These are phyloP conservation scores for Aspergillus nanangensis DNA, from an alignment of 495 filamentous ascomycete species.

Conservation along the genomic window DNA sequence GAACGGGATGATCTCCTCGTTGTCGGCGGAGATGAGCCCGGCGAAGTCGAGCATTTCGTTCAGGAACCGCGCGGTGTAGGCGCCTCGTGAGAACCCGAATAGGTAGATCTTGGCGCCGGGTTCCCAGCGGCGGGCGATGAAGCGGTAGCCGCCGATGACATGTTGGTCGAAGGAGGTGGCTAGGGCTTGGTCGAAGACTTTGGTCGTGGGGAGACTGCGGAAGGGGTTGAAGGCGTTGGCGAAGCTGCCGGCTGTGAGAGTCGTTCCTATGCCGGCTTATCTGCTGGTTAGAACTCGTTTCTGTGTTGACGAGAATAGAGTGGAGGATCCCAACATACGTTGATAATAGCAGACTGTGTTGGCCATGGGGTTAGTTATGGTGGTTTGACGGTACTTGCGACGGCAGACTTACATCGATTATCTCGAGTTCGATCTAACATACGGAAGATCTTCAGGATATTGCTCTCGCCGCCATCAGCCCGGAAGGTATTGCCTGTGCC, in stretches of 20 bases:
- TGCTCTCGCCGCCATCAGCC: constrained; percentile 22
- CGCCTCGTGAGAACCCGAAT: constrained; percentile 47
- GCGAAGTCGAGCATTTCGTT: constrained; percentile 41
- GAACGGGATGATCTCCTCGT: constrained; percentile 41
- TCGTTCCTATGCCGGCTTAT: constrained; percentile 19
- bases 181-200: constrained; percentile 28
- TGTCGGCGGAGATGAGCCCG: constrained; percentile 41
- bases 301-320: no score
- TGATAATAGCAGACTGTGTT: constrained; percentile 17
- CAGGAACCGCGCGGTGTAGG: constrained; percentile 46
- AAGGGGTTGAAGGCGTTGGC: constrained; percentile 8
- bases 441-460: constrained; percentile 30
- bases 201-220: constrained; percentile 2
- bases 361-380: background rate
- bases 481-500: constrained; percentile 31
- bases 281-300: background rate
- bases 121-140: constrained; percentile 40
- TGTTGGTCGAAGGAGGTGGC: constrained; percentile 41
- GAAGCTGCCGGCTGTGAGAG: constrained; percentile 7
- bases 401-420: constrained; percentile 8
- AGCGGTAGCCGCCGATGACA: constrained; percentile 43
- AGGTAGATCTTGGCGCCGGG: constrained; percentile 41
- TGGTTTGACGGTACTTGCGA: background rate
- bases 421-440: constrained; percentile 20
- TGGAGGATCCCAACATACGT: constrained; percentile 6